Conservation (phyloP, 225 moss, liverwort and hornwort species). For the Bryoerythrophyllum caledonicum region DNA sequence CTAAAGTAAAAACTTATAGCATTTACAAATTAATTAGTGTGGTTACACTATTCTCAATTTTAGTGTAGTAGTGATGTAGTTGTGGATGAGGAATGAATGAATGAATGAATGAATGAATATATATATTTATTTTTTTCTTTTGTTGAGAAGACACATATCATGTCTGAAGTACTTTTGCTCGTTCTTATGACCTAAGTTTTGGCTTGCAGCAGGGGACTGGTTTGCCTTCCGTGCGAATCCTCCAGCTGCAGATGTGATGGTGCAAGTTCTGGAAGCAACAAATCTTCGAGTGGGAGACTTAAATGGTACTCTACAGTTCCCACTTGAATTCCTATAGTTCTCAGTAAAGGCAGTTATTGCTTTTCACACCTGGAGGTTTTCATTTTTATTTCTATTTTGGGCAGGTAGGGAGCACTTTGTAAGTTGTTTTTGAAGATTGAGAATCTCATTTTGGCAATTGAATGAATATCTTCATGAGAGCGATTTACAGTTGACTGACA, state of each 20-base stretch:
- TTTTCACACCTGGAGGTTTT: background rate
- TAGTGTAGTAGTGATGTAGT: constrained; percentile 3
- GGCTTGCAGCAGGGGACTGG: constrained; percentile 62
- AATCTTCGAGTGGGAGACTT: constrained; percentile 70
- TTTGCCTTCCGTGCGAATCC: constrained; percentile 47
- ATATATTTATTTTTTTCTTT: too few relatives aligned
- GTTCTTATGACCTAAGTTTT: background rate
- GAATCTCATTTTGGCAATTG: too few relatives aligned
- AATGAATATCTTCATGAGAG: background rate
- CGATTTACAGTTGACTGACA: constrained; percentile 21
- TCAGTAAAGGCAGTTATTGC: background rate
- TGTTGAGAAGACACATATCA: background rate
- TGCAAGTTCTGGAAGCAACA: constrained; percentile 75
- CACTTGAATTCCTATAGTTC: background rate
- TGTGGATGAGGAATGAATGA: constrained; percentile 5
- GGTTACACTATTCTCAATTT: too few relatives aligned
- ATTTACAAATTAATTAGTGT: too few relatives aligned
- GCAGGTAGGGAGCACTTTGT: too few relatives aligned
- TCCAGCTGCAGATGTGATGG: constrained; percentile 44
- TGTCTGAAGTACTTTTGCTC: constrained; percentile 14
- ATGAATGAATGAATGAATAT: background rate
- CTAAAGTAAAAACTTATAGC: too few relatives aligned
- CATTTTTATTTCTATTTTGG: too few relatives aligned
- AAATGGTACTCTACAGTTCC: constrained; percentile 49
- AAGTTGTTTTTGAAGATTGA: too few relatives aligned